phyloP scores from a whole-genome alignment of 2,329 filamentous ascomycete genomes.

The Achaetomium macrosporum region DNA sequence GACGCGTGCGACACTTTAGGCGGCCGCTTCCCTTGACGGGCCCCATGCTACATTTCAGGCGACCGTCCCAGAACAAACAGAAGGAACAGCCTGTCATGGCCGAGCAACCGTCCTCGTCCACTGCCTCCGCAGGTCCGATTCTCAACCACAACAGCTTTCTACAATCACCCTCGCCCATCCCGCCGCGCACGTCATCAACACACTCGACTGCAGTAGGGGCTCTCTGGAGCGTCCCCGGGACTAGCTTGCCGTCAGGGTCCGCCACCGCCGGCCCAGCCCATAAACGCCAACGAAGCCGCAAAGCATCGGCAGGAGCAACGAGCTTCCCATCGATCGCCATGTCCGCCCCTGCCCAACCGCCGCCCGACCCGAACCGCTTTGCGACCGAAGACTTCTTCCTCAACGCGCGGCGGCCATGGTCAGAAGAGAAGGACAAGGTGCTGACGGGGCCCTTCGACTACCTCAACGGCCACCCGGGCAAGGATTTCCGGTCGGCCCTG shows the following conservation, averaged over 20 bases:
- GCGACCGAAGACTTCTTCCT: conserved; percentile 52
- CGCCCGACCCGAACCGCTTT: conserved; percentile 47
- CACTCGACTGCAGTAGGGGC: conserved; percentile 35
- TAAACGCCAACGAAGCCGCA: conserved; percentile 28
- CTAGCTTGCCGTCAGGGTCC: conserved; percentile 50
- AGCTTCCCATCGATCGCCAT: conserved; percentile 32
- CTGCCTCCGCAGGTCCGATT: conserved; percentile 19
- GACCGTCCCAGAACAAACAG: conserved; percentile 16
- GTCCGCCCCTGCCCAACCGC: conserved; percentile 30
- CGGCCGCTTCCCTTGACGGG: neutral
- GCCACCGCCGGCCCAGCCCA: conserved; percentile 16
- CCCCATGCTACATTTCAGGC: conserved; percentile 18
- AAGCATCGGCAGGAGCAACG: conserved; percentile 22
- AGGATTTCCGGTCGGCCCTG: conserved; percentile 75
- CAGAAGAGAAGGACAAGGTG: conserved; percentile 68
- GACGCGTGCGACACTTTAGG: neutral
- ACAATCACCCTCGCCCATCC: conserved; percentile 60
- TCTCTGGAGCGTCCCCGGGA: conserved; percentile 53
- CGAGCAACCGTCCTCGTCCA: conserved; percentile 16
- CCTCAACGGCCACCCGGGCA: conserved; percentile 70
- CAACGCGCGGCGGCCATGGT: conserved; percentile 53
- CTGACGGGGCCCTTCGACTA: conserved; percentile 77
- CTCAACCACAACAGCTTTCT: conserved; percentile 31
- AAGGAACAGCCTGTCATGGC: conserved; percentile 22
- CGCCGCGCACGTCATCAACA: conserved; percentile 66